Conservation (phyloP, 192 early-diverging fungal species). For the Coemansia sp. region DNA sequence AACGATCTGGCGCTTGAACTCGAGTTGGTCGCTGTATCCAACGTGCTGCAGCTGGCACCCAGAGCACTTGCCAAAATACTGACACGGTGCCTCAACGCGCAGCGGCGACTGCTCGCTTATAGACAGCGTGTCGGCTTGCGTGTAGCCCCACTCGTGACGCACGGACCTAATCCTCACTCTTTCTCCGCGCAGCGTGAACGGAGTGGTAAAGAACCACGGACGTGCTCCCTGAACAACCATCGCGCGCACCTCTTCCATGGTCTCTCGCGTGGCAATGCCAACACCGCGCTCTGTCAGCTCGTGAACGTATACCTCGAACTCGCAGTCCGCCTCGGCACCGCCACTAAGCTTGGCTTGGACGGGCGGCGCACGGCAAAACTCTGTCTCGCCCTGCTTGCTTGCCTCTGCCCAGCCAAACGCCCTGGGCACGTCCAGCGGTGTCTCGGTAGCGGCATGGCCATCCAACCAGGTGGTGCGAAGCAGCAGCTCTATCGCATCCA, state of each 20-base stretch:
- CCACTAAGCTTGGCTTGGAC: conserved; percentile 45
- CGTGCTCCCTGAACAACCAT: conserved; percentile 25
- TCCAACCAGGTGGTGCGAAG: conserved; percentile 25
- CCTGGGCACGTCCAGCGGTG: conserved; percentile 3
- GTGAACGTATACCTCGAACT: conserved; percentile 40
- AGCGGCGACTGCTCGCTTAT: conserved; percentile 30
- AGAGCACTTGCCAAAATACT: conserved; percentile 63
- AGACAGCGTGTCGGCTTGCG: conserved; percentile 39
- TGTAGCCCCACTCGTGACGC: conserved; percentile 55
- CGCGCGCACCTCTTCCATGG: conserved; percentile 22
- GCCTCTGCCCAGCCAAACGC: conserved; percentile 41
- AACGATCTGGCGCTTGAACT: conserved; percentile 62
- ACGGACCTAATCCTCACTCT: conserved; percentile 34
- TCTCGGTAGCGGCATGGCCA: not conserved
- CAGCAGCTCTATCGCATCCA: conserved; percentile 35
- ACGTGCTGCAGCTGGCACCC: conserved; percentile 70
- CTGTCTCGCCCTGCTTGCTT: conserved; percentile 27
- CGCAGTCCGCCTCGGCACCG: conserved; percentile 25
- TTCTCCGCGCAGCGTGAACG: conserved; percentile 48
- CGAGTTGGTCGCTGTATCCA: conserved; percentile 61
- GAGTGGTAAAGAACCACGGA: conserved; percentile 42
- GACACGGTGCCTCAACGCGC: conserved; percentile 59
- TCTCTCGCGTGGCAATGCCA: conserved; percentile 46
- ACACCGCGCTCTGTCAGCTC: conserved; percentile 47
- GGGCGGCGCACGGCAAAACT: conserved; percentile 34